Percentiles rank a stretch among this genome's conserved stretches.
Conservation (phyloP, 2,329 filamentous ascomycete species). For the Didymella exigua region DNA sequence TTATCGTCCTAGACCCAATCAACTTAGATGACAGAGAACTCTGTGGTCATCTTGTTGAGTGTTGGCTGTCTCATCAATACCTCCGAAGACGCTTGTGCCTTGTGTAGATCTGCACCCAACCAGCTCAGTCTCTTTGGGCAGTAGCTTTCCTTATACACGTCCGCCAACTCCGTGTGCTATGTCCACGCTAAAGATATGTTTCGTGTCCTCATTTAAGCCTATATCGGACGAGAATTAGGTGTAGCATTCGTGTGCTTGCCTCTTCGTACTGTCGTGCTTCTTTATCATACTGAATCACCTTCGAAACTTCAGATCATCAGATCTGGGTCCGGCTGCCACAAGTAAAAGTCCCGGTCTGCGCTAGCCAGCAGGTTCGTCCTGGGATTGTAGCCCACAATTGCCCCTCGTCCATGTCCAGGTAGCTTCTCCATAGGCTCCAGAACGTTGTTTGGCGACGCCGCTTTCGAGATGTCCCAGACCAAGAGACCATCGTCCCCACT, state of each 20-base stretch:
- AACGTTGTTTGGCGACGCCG: constrained; percentile 60
- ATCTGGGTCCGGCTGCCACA: constrained; percentile 57
- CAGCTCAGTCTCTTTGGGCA: not conserved
- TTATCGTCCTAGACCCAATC: not conserved
- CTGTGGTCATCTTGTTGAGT: not conserved
- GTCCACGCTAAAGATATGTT: not conserved
- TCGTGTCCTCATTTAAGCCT: not conserved
- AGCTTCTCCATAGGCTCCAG: constrained; percentile 68
- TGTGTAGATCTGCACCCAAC: not conserved
- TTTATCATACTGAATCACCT: not conserved
- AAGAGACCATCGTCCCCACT: constrained; percentile 71
- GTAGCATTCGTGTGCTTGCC: not conserved
- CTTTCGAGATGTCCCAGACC: constrained; percentile 78
- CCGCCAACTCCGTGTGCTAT: not conserved
- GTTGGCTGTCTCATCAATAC: not conserved
- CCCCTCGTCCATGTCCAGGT: constrained; percentile 67
- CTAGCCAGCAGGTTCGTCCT: constrained; percentile 90
- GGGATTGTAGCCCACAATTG: constrained; percentile 85
- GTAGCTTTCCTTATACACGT: not conserved
- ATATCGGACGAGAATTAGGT: not conserved
- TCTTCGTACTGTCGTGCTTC: not conserved
- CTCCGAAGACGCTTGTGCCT: not conserved
- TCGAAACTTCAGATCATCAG: constrained; percentile 37
- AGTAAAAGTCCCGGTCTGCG: constrained; percentile 75
- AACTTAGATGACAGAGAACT: not conserved